Evolutionary conservation across 1,139 yeast species (phyloP).

Genomic region (Pichia terricola): DNA sequence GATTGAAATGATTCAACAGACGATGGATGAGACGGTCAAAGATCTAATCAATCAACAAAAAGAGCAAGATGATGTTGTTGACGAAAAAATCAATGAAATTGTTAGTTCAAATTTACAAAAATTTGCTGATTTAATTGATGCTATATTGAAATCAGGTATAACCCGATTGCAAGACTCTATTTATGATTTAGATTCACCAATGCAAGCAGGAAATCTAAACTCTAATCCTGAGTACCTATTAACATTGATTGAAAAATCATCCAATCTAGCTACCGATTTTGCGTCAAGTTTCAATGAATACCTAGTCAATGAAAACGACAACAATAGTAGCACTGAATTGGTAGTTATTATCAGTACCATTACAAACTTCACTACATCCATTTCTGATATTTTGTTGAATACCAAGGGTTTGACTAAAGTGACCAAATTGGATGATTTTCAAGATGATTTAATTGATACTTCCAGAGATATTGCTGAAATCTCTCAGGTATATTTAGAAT

Average conservation of each 20-base stretch:
- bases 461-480: constrained; percentile 53
- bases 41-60: constrained; percentile 50
- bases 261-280: constrained; percentile 70
- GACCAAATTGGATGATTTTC: constrained; percentile 37
- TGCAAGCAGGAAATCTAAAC: constrained; percentile 77
- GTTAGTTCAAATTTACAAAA: constrained; percentile 41
- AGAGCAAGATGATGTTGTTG: constrained; percentile 44
- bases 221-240: constrained; percentile 66
- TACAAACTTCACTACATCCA: constrained; percentile 55
- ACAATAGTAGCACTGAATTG: constrained; percentile 60
- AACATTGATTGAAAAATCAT: constrained; percentile 62
- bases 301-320: constrained; percentile 48
- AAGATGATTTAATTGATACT: constrained; percentile 39
- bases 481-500: constrained; percentile 54
- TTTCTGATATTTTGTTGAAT: constrained; percentile 58
- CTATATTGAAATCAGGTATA: constrained; percentile 60
- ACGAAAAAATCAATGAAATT: constrained; percentile 51
- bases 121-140: constrained; percentile 55
- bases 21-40: constrained; percentile 63
- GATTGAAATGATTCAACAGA: constrained; percentile 68
- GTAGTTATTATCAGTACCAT: constrained; percentile 53
- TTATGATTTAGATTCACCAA: constrained; percentile 65
- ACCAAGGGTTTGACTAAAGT: constrained; percentile 60
- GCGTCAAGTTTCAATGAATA: constrained; percentile 70
- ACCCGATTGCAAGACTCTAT: constrained; percentile 66